Conservation (phyloP, 2,329 filamentous ascomycete genomes). For the Macrophomina phaseolina region DNA sequence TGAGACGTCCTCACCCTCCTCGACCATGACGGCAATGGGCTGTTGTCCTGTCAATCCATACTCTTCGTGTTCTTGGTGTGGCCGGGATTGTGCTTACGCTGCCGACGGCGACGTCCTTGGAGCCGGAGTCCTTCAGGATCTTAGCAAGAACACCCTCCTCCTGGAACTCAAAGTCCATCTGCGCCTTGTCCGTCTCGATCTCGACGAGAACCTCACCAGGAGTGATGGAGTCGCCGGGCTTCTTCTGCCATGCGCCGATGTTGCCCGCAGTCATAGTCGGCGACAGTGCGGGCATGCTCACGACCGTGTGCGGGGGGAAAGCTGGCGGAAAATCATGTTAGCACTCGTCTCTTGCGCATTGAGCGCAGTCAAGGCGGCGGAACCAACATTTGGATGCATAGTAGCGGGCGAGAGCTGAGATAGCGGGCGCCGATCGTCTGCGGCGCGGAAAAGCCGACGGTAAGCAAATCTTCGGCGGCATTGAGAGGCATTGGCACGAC, state of each 20-base stretch:
- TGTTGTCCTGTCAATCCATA: conserved; percentile 47
- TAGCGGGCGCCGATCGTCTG: conserved; percentile 55
- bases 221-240: conserved; percentile 82
- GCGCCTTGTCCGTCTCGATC: conserved; percentile 99
- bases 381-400: conserved; percentile 72
- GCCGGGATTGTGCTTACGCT: conserved; percentile 65
- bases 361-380: conserved; percentile 10
- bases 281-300: conserved; percentile 97
- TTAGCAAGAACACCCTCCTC: conserved; percentile 96
- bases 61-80: conserved; percentile 1
- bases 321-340: conserved; percentile 59
- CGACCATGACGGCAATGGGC: conserved; percentile 95
- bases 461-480: conserved; percentile 28
- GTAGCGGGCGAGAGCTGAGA: conserved; percentile 67
- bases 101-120: conserved; percentile 92
- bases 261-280: conserved; percentile 97
- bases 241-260: conserved; percentile 98
- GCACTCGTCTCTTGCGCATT: conserved; percentile 21
- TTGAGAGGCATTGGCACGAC: background rate
- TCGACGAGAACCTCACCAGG: conserved; percentile 96
- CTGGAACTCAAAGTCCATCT: conserved; percentile 99
- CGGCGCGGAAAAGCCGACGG: conserved; percentile 36
- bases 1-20: conserved; percentile 84
- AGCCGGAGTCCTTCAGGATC: conserved; percentile 88
- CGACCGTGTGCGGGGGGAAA: conserved; percentile 90